These are phyloP conservation scores for Umbilicaria muhlenbergii DNA, from an alignment of 495 filamentous ascomycete genomes.

Conservation along the genomic window DNA sequence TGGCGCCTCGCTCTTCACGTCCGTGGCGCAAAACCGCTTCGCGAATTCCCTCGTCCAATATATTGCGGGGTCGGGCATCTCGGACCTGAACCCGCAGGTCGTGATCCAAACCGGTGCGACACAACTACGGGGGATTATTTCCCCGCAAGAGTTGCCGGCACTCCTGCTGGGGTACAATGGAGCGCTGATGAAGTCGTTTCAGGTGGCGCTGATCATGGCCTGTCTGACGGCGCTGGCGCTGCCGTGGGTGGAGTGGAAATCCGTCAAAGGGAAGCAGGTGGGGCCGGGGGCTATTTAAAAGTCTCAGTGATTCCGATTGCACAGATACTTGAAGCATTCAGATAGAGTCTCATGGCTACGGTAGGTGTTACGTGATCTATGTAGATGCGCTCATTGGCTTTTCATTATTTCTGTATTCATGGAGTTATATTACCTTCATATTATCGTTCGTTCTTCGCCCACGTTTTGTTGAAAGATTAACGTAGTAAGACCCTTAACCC, in stretches of 20 bases:
- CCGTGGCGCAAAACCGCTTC: conserved; percentile 37
- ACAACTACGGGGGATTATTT: not conserved
- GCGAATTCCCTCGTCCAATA: conserved; percentile 33
- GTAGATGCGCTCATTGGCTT: no score
- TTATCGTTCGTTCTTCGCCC: no score
- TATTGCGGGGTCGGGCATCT: conserved; percentile 28
- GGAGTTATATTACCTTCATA: no score
- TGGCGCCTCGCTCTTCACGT: conserved; percentile 41
- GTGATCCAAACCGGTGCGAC: conserved; percentile 4
- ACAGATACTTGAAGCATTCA: no score
- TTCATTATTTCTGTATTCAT: no score
- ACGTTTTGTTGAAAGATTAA: no score
- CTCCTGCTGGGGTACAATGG: conserved; percentile 4
- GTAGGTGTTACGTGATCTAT: no score
- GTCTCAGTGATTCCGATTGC: no score
- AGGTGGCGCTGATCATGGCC: conserved; percentile 16
- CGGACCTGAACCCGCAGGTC: conserved; percentile 26
- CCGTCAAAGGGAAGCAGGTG: no score
- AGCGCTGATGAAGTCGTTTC: conserved; percentile 8
- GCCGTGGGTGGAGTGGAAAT: not conserved
- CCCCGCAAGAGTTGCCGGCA: not conserved
- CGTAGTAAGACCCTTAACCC: no score
- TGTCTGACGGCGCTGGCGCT: conserved; percentile 10
- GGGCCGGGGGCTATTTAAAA: no score
- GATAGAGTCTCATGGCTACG: no score